A percentile compares a stretch with the other conserved stretches of the same genome.
Conservation (phyloP, 306 rosid genomes). For the Vigna radiata region DNA sequence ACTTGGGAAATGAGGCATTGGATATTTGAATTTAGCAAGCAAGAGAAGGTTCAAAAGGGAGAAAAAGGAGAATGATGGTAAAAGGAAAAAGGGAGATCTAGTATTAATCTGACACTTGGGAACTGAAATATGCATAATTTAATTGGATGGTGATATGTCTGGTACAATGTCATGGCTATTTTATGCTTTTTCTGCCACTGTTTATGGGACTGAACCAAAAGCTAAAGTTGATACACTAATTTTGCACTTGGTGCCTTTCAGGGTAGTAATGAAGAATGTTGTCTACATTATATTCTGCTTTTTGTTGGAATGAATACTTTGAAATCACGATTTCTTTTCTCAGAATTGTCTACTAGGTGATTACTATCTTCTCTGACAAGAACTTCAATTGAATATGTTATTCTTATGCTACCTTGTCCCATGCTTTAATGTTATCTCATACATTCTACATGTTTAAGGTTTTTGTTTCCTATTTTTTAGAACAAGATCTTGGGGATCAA, state of each 20-base stretch:
- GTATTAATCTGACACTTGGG: conserved; percentile 55
- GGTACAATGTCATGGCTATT: conserved; percentile 22
- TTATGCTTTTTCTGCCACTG: conserved; percentile 41
- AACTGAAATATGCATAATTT: conserved; percentile 19
- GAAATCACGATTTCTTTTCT: conserved; percentile 42
- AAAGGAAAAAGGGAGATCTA: conserved; percentile 64
- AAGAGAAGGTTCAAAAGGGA: conserved; percentile 71
- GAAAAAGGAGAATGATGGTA: conserved; percentile 51
- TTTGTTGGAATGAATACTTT: conserved; percentile 45
- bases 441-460: neutral
- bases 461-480: neutral
- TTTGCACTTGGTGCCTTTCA: conserved; percentile 39
- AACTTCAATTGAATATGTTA: conserved; percentile 35
- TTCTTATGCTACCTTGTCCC: conserved; percentile 37
- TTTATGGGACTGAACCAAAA: conserved; percentile 78
- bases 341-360: conserved; percentile 30
- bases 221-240: conserved; percentile 51
- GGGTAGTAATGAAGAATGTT: conserved; percentile 63
- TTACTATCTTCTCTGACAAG: conserved; percentile 40
- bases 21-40: conserved; percentile 81
- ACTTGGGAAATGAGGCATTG: conserved; percentile 95
- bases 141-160: conserved; percentile 3
- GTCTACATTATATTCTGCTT: conserved; percentile 51
- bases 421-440: conserved; percentile 14
- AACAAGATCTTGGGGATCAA: conserved; percentile 31